Base-by-base conservation (phyloP, 257 asterid genomes). In the Penstemon newberryi region DNA sequence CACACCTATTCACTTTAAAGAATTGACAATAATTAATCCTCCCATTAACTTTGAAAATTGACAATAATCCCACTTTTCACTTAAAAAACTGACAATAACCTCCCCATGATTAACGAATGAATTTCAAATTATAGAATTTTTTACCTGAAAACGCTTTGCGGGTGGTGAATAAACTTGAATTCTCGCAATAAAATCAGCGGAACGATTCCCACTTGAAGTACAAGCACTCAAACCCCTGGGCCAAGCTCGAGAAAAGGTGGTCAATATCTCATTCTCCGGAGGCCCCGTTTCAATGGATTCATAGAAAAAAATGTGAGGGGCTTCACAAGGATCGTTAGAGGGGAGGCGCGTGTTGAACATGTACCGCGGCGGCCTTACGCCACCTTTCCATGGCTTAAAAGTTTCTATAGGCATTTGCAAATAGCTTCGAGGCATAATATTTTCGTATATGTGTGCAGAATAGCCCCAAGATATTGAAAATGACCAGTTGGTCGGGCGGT, bases 391-490 rank as follows among this genome's bases (percentile, higher is more conserved):
- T 0, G 84, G 71, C 19, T 7, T 39, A 38, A 86, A 86, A 0
- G 89, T 81, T 19, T 81, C 86, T 9, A 86, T 75, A 4, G 89
- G 89, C 57, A 49, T 60, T 19, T 81, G 84, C 0, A 85, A 69
- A 59, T 78, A 78, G 74, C 89, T 86, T 4, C 92, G 72, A 0
- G 92, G 84, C 54, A 69, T 25, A 3, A 84, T 71, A 2, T 44
- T 65, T 57, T 86, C 92, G 67, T 86, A 83, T 36, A 86, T 81
- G n/a, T 83, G 80, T 0, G 71, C 79, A 4, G 89, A 81, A 39
- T 81, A 85, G 1, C 92, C 92, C 87, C 85, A 86, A 0, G 89
- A 56, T 6, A 86, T 5, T 2, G 92, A 81, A 11, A 86, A 8
- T 0, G 92, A 79, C 92, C 92, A 83, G 49, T 79, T 75, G 38